These are phyloP conservation scores for Pichia sp. DNA, from an alignment of 1,139 yeast genomes.

Conservation along the genomic window DNA sequence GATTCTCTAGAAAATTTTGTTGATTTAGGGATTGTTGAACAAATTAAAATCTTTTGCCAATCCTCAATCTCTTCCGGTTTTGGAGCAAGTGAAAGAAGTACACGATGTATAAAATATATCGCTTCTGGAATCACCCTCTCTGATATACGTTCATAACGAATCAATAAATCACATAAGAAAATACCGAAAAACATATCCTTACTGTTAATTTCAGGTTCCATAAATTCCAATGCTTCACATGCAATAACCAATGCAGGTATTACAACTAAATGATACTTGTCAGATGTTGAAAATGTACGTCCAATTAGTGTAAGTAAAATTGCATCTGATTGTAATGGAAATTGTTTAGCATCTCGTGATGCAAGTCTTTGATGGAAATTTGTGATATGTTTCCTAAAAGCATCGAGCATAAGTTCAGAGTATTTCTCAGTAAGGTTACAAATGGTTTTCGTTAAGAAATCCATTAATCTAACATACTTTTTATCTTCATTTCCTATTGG, in stretches of 20 bases:
- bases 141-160: constrained; percentile 71
- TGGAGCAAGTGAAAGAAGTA: constrained; percentile 41
- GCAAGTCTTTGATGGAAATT: constrained; percentile 44
- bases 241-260: constrained; percentile 76
- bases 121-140: constrained; percentile 82
- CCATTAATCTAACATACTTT: constrained; percentile 40
- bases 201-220: constrained; percentile 30
- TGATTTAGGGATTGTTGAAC: constrained; percentile 12
- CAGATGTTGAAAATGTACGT: constrained; percentile 81
- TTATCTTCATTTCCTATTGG: constrained; percentile 9
- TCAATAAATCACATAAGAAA: constrained; percentile 54
- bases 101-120: constrained; percentile 48
- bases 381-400: constrained; percentile 40
- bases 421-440: constrained; percentile 59
- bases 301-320: constrained; percentile 68
- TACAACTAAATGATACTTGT: constrained; percentile 85
- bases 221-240: constrained; percentile 58
- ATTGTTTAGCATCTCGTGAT: constrained; percentile 14
- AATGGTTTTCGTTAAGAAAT: constrained; percentile 32
- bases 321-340: constrained; percentile 47
- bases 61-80: constrained; percentile 30
- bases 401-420: constrained; percentile 54
- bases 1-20: constrained; percentile 25
- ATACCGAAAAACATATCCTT: constrained; percentile 43
- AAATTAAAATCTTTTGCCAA: constrained; percentile 19